Base-by-base conservation (phyloP, 2,329 filamentous ascomycete genomes). In the Helotiales sp. region DNA sequence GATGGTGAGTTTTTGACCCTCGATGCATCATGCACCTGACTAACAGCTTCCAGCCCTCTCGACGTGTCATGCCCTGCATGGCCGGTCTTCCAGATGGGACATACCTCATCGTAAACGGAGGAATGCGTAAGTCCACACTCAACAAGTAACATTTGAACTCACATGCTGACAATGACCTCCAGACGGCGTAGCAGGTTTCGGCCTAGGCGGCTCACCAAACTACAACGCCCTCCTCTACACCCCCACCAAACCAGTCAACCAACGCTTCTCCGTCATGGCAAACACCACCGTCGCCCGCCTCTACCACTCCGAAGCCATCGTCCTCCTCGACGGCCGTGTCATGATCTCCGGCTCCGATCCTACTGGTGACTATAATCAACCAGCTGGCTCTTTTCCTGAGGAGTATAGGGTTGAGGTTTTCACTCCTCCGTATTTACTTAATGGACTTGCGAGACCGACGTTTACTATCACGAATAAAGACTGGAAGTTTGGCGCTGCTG, bases 381-480 rank as follows among this genome's bases (percentile, higher is more conserved):
- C 54, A 2, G 36, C 47, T 2, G 54, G 38, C 36, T 71, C 74
- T 30, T 76, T 84, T 67, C 81, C 81, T 0, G 76, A 88, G 68
- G 86, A 88, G 73, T 83, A 87, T 70, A 81, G 85, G 8, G 76
- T 87, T 44, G 86, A 88, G 71, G 81, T 85, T 12, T 88, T 87
- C 73, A 76, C 77, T 7, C 85, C 85, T 1, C 85, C 85, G 0
- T 88, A 88, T 65, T 72, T 86, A 1, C 75, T 81, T 49, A 77
- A 74, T 51, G 76, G 75, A 52, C 75, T 76, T 34, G 65, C 78
- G 6, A 79, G 81, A 1, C 85, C 85, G 1, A 75, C 75, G 0
- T 86, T 86, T 67, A 78, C 75, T 1, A 59, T 87, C 27, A 52
- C 66, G 0, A 75, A 81, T 55, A 81, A 74, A 12, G 83, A 87